phyloP scores from a whole-genome alignment of 176 grass and related monocot genomes.

The Triticum turgidum region DNA sequence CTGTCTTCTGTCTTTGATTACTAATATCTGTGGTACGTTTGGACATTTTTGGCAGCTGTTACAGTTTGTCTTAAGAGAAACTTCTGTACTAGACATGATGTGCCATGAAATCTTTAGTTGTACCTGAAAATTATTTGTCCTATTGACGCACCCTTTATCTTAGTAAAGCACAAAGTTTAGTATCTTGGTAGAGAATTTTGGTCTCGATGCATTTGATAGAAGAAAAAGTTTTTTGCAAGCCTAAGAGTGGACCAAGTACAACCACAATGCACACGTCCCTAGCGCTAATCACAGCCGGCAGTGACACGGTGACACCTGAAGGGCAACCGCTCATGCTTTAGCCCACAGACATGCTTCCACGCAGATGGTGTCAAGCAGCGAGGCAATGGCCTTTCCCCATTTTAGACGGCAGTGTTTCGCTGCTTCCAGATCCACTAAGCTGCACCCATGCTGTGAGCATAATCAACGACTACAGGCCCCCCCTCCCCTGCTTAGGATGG shows the following conservation, averaged over 20 bases:
- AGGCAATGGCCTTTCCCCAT: not conserved
- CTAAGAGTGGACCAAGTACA: not conserved
- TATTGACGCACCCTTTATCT: not conserved
- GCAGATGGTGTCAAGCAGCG: not conserved
- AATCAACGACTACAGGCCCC: not conserved
- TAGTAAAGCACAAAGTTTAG: not conserved
- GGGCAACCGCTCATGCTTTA: not conserved
- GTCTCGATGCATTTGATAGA: not conserved
- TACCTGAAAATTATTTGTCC: not conserved
- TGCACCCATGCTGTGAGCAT: not conserved
- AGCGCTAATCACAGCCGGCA: not conserved
- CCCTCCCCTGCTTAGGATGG: not conserved
- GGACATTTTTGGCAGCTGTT: constrained; percentile 7
- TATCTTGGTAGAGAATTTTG: not conserved
- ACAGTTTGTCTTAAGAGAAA: not conserved
- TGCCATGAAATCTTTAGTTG: not conserved
- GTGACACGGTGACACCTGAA: not conserved
- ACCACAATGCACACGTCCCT: not conserved
- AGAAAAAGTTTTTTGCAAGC: not conserved
- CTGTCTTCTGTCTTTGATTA: not conserved
- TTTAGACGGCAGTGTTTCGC: not conserved
- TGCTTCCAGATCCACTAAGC: not conserved
- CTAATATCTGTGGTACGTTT: not conserved
- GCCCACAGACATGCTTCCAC: not conserved
- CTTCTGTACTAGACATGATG: not conserved